Conservation (phyloP, 768 basidiomycete genomes). For the Udeniomyces megalosporus region DNA sequence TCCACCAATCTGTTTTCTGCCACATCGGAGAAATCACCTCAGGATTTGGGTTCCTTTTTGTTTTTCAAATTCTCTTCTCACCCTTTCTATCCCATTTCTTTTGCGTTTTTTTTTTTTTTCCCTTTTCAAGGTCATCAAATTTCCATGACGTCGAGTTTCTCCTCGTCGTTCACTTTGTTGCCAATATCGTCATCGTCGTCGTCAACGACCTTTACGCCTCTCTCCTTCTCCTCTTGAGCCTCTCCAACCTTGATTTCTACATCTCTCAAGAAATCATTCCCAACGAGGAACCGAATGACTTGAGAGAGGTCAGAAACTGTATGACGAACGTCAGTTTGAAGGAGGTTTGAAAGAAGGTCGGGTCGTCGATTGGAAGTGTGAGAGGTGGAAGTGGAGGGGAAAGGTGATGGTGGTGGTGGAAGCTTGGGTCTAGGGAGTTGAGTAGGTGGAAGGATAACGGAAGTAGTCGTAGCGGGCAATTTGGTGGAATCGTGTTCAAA, state of each 20-base stretch:
- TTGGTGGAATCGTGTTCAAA: not conserved
- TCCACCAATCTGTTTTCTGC: too few species aligned
- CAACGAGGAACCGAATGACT: constrained; percentile 73
- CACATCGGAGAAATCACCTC: too few species aligned
- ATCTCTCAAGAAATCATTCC: constrained; percentile 66
- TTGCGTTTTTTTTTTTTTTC: too few species aligned
- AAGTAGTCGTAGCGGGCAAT: not conserved
- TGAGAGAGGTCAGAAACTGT: constrained; percentile 86
- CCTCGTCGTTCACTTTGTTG: not conserved
- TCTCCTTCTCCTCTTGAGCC: constrained; percentile 33
- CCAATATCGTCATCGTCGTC: too few species aligned
- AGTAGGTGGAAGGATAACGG: not conserved
- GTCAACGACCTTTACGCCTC: constrained; percentile 19
- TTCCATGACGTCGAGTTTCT: not conserved
- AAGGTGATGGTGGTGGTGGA: not conserved
- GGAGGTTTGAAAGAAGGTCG: constrained; percentile 37
- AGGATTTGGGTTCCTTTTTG: too few species aligned
- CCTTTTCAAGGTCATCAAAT: too few species aligned
- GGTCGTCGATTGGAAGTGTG: not conserved
- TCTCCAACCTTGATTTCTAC: constrained; percentile 72
- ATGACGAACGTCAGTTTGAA: constrained; percentile 68
- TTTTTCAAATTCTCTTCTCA: too few species aligned
- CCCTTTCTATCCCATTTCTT: too few species aligned
- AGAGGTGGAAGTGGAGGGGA: not conserved
- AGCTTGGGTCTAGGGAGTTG: not conserved